Percentiles rank a stretch among this genome's conserved stretches.
These are phyloP conservation scores for Phallus indusiatus DNA, from an alignment of 768 basidiomycete genomes.

Conservation along the genomic window DNA sequence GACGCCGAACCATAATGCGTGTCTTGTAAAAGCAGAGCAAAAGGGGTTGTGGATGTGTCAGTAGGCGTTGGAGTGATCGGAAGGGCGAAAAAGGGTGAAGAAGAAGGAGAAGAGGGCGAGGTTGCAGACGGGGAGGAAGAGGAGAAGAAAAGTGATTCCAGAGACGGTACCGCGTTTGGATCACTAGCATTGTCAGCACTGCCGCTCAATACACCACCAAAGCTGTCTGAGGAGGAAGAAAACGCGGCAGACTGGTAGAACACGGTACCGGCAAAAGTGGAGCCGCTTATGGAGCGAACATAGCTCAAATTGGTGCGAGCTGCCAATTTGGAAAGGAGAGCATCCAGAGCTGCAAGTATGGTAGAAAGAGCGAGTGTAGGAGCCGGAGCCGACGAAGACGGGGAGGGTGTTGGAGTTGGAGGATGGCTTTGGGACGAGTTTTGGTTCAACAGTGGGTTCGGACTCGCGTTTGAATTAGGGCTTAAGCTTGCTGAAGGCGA, in stretches of 20 bases:
- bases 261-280: constrained; percentile 75
- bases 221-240: constrained; percentile 55
- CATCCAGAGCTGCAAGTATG: constrained; percentile 36
- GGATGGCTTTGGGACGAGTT: no score
- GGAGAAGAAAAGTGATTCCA: no score
- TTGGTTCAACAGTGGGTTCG: no score
- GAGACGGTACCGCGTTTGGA: constrained; percentile 67
- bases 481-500: no score
- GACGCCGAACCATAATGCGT: constrained; percentile 70
- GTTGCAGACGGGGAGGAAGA: constrained; percentile 49
- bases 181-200: constrained; percentile 60
- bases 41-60: no score
- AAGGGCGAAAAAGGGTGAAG: no score
- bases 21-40: constrained; percentile 38
- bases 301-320: constrained; percentile 59
- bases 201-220: constrained; percentile 29
- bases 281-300: constrained; percentile 68
- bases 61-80: constrained; percentile 65
- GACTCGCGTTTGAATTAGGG: no score
- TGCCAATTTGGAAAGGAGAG: constrained; percentile 64
- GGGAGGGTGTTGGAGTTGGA: constrained; percentile 4
- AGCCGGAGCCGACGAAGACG: background rate
- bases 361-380: constrained; percentile 6
- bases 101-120: no score
- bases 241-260: constrained; percentile 85